Conservation (phyloP, 768 basidiomycete species). For the Calvatia gigantea region DNA sequence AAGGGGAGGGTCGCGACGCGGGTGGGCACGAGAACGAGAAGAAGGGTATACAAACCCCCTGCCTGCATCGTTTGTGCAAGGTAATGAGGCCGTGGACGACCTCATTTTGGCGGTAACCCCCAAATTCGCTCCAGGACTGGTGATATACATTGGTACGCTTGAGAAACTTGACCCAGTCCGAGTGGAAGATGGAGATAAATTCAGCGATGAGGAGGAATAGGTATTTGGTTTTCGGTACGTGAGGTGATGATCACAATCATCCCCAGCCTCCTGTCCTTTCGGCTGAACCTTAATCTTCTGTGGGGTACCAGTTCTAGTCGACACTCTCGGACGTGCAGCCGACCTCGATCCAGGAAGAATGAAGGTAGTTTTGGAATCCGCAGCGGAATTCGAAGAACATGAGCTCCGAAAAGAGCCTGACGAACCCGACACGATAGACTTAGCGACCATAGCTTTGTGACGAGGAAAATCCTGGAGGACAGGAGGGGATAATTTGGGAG, state of each 20-base stretch:
- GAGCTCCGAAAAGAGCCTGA: conserved; percentile 8
- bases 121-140: background rate
- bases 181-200: background rate
- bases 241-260: background rate
- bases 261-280: background rate
- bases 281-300: conserved; percentile 12
- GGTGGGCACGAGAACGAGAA: conserved; percentile 18
- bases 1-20: background rate
- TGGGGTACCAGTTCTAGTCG: conserved; percentile 15
- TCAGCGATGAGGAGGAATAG: background rate
- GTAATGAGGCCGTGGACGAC: background rate
- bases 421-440: background rate
- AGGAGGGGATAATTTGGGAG: background rate
- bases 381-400: conserved; percentile 1
- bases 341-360: conserved; percentile 26
- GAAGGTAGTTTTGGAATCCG: conserved; percentile 16
- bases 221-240: background rate
- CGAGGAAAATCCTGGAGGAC: background rate
- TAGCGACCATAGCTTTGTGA: background rate
- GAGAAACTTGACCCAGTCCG: background rate
- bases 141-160: background rate
- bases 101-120: background rate
- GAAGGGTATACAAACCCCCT: conserved; percentile 13
- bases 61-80: background rate
- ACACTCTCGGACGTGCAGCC: conserved; percentile 21